Base-by-base conservation (phyloP, 2,329 filamentous ascomycete genomes). In the Aspergillus luchuensis region DNA sequence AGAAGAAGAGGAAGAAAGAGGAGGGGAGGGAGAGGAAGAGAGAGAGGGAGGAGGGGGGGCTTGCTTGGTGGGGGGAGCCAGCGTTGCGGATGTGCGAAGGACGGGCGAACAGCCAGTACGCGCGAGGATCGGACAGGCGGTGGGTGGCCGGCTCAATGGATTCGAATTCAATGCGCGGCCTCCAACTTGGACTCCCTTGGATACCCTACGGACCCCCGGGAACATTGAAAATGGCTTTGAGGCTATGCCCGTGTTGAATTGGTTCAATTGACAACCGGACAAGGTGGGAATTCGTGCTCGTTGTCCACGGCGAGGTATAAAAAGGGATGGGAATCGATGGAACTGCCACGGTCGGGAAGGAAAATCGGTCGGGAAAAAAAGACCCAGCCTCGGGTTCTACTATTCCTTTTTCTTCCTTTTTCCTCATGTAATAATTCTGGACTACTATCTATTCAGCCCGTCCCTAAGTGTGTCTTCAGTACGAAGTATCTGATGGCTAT, bases 51-150 rank as follows among this genome's bases (percentile, higher is more conserved):
- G 67, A 63, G 63, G 67, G 68, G 71, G 66, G 72, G 71, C 66
- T 68, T 65, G 65, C 66, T 64, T 74, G 69, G 72, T 75, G 75
- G 72, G 75, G 75, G 75, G 72, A 74, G 76, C 77, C 76, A 78
- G 71, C 59, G 72, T 76, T 71, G 72, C 69, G 66, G 72, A 72
- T 71, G 70, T 73, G 70, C 71, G 73, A 66, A 63, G 67, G 65
- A 71, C 67, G 66, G 64, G 60, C 61, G 57, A 66, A 56, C 63
- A 63, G 56, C 59, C 59, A 66, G 63, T 62, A 56, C 63, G 66
- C 62, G 63, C 50, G 60, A 66, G 57, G 57, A 62, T 61, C 60
- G 67, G 68, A 68, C 61, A 72, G 70, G 73, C 72, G 73, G 73
- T 75, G 74, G 73, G 69, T 67, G 71, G 58, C 70, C 72, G 72